Base-by-base conservation (phyloP, 192 early-diverging fungal species). In the Coemansia sp. region DNA sequence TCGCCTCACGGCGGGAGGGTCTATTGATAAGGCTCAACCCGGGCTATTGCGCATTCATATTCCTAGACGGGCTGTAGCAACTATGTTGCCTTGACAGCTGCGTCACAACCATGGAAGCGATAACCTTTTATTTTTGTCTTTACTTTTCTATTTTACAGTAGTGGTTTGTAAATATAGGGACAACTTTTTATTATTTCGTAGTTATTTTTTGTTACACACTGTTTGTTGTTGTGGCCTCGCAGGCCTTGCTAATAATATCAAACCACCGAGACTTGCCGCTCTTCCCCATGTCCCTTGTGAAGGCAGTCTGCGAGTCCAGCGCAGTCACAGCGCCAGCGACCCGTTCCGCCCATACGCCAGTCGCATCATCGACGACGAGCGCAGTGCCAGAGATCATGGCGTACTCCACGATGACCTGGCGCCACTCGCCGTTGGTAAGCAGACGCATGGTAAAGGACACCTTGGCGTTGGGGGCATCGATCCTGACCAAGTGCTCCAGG, bases 201-300 rank as follows among this genome's bases (percentile, higher is more conserved):
- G 14, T 19, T 8, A 40, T 67, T 67, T 45, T 67, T 57, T 29
- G 40, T 27, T 29, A 29, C 41, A 59, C 33, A 45, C 39, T 59
- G 36, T 16, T 44, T 59, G 24, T 64, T 59, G 54, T 59, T 29
- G 19, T 27, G 7, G 37, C 63, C 21, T 65, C 64, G 56, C 70
- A 60, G 42, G 77, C 42, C 13, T 57, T 34, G 1, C 40, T 34
- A 6, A 82, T 42, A 35, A 82, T 73, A 14, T 82, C 79, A 51
- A 67, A 77, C 71, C 59, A 69, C 7, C 79, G 68, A 29, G 79
- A 82, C 68, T 82, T 82, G 46, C 79, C 79, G 36, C 45, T 54
- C 71, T 77, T 77, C 54, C 79, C 78, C 74, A 77, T 82, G 33
- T 82, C 79, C 17, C 69, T 67, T 3, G 79, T 82, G 48, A 82